Evolutionary conservation across 768 basidiomycete species (phyloP).

Genomic region (Mycena indigotica): DNA sequence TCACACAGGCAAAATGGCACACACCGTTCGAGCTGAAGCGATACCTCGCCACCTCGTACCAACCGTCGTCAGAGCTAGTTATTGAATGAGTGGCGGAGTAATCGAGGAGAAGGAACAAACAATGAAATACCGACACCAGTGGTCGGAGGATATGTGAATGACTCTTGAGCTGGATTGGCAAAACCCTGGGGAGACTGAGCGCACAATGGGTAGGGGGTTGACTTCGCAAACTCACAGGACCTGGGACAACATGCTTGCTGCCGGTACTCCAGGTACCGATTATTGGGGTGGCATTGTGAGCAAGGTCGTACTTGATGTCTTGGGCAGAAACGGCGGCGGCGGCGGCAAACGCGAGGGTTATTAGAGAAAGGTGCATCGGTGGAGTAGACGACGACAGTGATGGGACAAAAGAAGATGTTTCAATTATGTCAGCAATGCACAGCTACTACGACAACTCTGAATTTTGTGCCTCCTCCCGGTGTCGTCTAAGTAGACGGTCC

Average conservation of each 20-base stretch:
- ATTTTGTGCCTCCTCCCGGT: constrained; percentile 47
- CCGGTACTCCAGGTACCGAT: constrained; percentile 88
- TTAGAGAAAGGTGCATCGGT: constrained; percentile 44
- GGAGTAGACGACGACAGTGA: neutral
- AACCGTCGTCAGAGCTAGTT: constrained; percentile 67
- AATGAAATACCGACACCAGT: constrained; percentile 91
- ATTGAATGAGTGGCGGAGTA: constrained; percentile 9
- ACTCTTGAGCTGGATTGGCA: constrained; percentile 77
- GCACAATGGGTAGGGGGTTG: neutral
- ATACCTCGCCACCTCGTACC: constrained; percentile 90
- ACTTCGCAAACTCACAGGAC: constrained; percentile 60
- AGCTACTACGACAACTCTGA: constrained; percentile 16
- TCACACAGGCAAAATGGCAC: constrained; percentile 20
- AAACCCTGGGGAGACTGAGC: constrained; percentile 57
- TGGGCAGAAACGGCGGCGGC: constrained; percentile 39
- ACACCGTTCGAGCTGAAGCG: constrained; percentile 86
- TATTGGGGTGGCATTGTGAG: constrained; percentile 70
- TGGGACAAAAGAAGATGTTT: neutral
- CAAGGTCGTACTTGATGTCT: constrained; percentile 41
- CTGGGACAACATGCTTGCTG: constrained; percentile 74
- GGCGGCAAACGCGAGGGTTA: constrained; percentile 42
- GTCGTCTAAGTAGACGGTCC: constrained; percentile 81
- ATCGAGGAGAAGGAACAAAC: constrained; percentile 48
- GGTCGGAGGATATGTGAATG: constrained; percentile 82
- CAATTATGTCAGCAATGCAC: neutral